Percentiles rank a stretch among this genome's conserved stretches.
Conservation (phyloP, 2,329 filamentous ascomycete species). For the Rosellinia necatrix region DNA sequence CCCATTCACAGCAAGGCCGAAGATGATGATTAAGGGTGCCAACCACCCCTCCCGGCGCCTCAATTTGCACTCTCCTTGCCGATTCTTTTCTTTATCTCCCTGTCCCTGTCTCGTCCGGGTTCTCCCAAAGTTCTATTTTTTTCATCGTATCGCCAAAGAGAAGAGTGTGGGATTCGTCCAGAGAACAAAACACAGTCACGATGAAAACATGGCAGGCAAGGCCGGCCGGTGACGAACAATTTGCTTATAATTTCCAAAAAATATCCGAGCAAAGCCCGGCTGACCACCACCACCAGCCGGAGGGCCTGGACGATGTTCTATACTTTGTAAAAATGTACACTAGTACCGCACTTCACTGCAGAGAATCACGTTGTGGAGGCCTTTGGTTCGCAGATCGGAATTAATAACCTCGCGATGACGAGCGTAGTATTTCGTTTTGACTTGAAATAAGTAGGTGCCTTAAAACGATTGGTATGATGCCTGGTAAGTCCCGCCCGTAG, state of each 20-base stretch:
- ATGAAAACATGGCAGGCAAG: slow-evolving; percentile 3
- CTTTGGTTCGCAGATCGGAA: neutral
- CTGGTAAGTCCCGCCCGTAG: too few species aligned
- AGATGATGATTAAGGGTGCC: slow-evolving; percentile 10
- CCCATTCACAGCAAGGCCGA: neutral
- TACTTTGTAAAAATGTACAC: too few species aligned
- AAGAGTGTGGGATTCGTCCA: neutral
- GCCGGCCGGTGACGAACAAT: neutral
- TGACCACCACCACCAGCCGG: too few species aligned
- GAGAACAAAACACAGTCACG: too few species aligned
- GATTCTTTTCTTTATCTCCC: slow-evolving; percentile 1
- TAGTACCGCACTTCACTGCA: slow-evolving; percentile 4
- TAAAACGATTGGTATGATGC: too few species aligned
- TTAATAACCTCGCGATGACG: slow-evolving; percentile 15
- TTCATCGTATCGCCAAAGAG: neutral
- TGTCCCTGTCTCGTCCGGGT: neutral
- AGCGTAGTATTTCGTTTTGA: slow-evolving; percentile 9
- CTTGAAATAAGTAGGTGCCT: too few species aligned
- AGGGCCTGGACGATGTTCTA: too few species aligned
- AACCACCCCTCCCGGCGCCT: neutral
- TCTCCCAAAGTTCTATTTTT: too few species aligned
- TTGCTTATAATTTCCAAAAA: too few species aligned
- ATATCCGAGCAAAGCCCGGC: too few species aligned
- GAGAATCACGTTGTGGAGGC: slow-evolving; percentile 2
- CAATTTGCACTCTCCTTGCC: slow-evolving; percentile 3